Evolutionary conservation across 345 rosid species (phyloP).

Genomic region (Salix brachista): DNA sequence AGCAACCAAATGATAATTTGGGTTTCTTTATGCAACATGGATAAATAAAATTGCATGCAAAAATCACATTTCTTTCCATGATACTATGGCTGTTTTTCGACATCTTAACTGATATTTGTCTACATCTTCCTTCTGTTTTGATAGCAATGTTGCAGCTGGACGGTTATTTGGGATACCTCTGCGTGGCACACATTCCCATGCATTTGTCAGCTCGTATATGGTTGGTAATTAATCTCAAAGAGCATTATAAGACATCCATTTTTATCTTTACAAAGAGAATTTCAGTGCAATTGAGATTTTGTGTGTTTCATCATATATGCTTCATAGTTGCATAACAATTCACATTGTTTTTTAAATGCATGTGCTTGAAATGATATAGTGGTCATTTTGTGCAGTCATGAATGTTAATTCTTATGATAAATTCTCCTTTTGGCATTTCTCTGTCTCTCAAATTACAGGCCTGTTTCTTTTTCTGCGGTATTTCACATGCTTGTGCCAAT

Average conservation of each 20-base stretch:
- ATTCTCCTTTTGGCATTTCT: background rate
- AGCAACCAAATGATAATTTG: background rate
- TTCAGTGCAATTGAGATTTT: background rate
- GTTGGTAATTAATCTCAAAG: slow-evolving; percentile 38
- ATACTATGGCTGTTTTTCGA: background rate
- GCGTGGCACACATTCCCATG: slow-evolving; percentile 97
- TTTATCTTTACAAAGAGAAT: background rate
- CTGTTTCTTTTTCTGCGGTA: background rate
- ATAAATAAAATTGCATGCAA: background rate
- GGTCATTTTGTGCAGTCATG: background rate
- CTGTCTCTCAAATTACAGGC: background rate
- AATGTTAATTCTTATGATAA: background rate
- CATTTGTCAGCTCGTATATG: slow-evolving; percentile 97
- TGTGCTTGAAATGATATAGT: background rate
- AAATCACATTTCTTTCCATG: background rate
- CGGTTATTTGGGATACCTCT: slow-evolving; percentile 88
- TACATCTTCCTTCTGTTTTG: slow-evolving; percentile 4
- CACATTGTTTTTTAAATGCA: background rate
- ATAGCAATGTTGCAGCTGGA: slow-evolving; percentile 96
- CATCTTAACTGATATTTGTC: slow-evolving; percentile 9
- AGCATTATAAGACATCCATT: background rate
- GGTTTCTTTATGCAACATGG: background rate
- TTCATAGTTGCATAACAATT: background rate
- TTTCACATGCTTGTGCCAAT: background rate
- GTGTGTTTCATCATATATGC: background rate